Evolutionary conservation across 768 basidiomycete species (phyloP).

Genomic region (Psilocybe tampanensis): DNA sequence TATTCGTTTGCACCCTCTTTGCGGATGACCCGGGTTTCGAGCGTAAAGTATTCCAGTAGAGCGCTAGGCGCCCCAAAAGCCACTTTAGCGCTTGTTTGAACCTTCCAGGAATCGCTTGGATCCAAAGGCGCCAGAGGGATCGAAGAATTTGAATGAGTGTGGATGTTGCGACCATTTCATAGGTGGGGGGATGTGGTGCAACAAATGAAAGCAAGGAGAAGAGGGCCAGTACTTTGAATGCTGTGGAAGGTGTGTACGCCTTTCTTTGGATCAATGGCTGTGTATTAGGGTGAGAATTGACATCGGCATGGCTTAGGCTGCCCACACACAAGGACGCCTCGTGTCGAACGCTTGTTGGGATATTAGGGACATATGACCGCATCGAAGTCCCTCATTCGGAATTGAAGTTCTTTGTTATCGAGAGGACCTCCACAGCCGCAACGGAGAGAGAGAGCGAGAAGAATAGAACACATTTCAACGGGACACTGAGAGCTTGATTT

Average conservation of each 20-base stretch:
- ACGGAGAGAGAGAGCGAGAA: too few relatives aligned
- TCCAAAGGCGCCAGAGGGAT: not conserved
- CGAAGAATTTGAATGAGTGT: not conserved
- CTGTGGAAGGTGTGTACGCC: not conserved
- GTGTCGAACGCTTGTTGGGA: conserved; percentile 25
- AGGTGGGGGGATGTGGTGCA: not conserved
- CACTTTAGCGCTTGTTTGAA: not conserved
- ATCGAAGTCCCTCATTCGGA: too few relatives aligned
- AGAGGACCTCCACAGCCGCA: too few relatives aligned
- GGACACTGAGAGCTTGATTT: too few relatives aligned
- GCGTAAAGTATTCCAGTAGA: not conserved
- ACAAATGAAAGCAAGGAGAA: not conserved
- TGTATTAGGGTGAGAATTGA: not conserved
- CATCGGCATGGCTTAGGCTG: not conserved
- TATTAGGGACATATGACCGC: too few relatives aligned
- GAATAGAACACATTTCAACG: too few relatives aligned
- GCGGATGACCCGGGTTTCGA: not conserved
- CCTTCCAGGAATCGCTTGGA: not conserved
- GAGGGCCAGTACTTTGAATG: not conserved
- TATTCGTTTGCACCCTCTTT: not conserved
- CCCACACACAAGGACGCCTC: not conserved
- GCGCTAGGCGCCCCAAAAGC: not conserved
- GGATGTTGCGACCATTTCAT: not conserved
- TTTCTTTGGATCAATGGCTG: not conserved
- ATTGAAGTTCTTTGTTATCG: too few relatives aligned